phyloP scores from a whole-genome alignment of 768 basidiomycete genomes.

The Termitomyces sp. region DNA sequence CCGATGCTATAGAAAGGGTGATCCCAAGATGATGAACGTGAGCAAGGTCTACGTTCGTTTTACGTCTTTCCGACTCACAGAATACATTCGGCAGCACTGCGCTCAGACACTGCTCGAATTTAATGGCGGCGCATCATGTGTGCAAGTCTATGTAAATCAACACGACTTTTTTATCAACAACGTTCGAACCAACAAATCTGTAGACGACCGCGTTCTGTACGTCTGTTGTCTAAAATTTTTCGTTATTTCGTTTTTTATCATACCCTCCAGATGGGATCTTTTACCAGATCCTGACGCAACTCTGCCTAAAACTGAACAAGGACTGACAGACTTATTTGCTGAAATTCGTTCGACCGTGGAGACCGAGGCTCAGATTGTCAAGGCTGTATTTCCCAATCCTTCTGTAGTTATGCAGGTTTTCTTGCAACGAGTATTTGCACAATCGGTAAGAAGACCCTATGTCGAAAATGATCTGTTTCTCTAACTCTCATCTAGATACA shows the following conservation, averaged over 20 bases:
- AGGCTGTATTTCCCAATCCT: slow-evolving; percentile 97
- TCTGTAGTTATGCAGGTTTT: slow-evolving; percentile 98
- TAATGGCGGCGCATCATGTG: slow-evolving; percentile 94
- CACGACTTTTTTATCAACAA: slow-evolving; percentile 99
- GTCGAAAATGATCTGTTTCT: not conserved
- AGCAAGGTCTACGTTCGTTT: slow-evolving; percentile 17
- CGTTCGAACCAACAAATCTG: slow-evolving; percentile 59
- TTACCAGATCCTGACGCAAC: slow-evolving; percentile 77
- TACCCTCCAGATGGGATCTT: slow-evolving; percentile 63
- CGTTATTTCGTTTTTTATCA: not conserved
- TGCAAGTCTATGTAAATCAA: slow-evolving; percentile 98
- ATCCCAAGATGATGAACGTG: slow-evolving; percentile 99
- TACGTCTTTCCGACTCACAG: not conserved
- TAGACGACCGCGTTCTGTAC: slow-evolving; percentile 55
- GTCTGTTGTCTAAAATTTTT: slow-evolving; percentile 15
- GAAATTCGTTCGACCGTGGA: slow-evolving; percentile 91
- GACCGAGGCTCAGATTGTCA: slow-evolving; percentile 96
- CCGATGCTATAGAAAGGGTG: slow-evolving; percentile 91
- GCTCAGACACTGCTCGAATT: slow-evolving; percentile 96
- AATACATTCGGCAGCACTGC: slow-evolving; percentile 67
- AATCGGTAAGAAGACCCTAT: slow-evolving; percentile 62
- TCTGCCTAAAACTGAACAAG: slow-evolving; percentile 76
- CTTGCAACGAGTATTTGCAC: slow-evolving; percentile 94
- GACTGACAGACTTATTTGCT: slow-evolving; percentile 71
- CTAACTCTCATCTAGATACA: slow-evolving; percentile 63